A percentile compares a stretch with the other conserved stretches of the same genome.
Conservation (phyloP, 805 yeast species). For the Cyberlindnera xylosilytica region DNA sequence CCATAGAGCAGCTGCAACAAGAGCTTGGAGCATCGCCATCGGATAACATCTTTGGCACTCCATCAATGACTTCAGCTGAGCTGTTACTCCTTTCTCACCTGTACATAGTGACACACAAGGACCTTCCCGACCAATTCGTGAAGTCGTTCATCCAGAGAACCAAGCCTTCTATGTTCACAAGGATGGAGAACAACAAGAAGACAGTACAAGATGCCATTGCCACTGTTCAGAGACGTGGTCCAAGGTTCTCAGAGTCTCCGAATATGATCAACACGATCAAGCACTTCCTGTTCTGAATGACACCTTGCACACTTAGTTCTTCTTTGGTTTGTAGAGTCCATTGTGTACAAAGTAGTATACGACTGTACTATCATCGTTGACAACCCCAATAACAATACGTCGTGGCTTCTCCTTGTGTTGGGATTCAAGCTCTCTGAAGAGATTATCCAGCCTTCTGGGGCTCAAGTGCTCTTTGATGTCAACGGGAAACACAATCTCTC, state of each 20-base stretch:
- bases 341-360: constrained; percentile 68
- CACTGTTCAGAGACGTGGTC: constrained; percentile 15
- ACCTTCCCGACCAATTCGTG: constrained; percentile 40
- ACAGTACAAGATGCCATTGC: constrained; percentile 12
- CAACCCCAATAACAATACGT: constrained; percentile 51
- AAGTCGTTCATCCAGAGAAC: constrained; percentile 28
- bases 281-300: constrained; percentile 23
- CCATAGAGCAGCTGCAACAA: constrained; percentile 13
- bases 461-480: constrained; percentile 26
- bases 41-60: constrained; percentile 5
- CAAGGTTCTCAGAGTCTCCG: constrained; percentile 25
- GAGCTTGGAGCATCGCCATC: constrained; percentile 12
- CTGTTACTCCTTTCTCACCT: constrained; percentile 37
- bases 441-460: constrained; percentile 35
- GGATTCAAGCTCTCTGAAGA: constrained; percentile 34
- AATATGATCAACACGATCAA: constrained; percentile 21
- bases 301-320: too few species aligned
- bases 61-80: constrained; percentile 31
- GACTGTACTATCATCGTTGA: constrained; percentile 64
- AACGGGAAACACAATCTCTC: constrained; percentile 9
- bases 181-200: constrained; percentile 13
- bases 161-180: constrained; percentile 25
- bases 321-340: constrained; percentile 63
- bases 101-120: constrained; percentile 29
- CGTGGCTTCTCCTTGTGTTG: constrained; percentile 31